Conservation (phyloP, 148 eudicot genomes). For the Spergularia marina region DNA sequence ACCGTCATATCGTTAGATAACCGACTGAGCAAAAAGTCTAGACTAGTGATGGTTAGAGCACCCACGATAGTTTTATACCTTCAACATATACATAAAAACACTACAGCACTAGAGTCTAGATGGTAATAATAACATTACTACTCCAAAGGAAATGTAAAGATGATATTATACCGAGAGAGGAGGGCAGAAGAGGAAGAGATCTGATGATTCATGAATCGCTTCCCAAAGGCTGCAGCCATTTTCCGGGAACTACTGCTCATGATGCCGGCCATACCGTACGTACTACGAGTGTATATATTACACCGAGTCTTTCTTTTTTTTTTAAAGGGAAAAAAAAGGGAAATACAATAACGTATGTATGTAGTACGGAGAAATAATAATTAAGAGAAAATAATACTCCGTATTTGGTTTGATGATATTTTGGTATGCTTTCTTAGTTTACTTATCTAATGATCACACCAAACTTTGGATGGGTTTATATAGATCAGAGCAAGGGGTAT, state of each 20-base stretch:
- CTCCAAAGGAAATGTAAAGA: neutral
- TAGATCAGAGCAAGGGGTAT: neutral
- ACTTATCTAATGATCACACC: neutral
- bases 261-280: constrained; percentile 28
- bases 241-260: constrained; percentile 12
- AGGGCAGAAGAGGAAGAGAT: constrained; percentile 19
- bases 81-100: too few species aligned
- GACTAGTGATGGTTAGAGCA: too few species aligned
- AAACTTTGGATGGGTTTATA: neutral
- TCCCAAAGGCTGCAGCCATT: constrained; percentile 13
- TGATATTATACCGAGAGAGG: constrained; percentile 5
- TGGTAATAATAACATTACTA: neutral
- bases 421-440: too few species aligned
- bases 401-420: too few species aligned
- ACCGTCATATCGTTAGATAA: too few species aligned
- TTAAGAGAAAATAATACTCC: too few species aligned
- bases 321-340: too few species aligned
- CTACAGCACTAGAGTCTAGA: too few species aligned
- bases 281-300: neutral
- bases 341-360: too few species aligned
- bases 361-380: too few species aligned
- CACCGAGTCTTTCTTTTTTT: neutral
- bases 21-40: too few species aligned
- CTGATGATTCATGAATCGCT: constrained; percentile 21
- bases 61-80: too few species aligned